phyloP scores from a whole-genome alignment of 1,284 basidiomycete genomes.

The Apiotrichum mycotoxinovorans region DNA sequence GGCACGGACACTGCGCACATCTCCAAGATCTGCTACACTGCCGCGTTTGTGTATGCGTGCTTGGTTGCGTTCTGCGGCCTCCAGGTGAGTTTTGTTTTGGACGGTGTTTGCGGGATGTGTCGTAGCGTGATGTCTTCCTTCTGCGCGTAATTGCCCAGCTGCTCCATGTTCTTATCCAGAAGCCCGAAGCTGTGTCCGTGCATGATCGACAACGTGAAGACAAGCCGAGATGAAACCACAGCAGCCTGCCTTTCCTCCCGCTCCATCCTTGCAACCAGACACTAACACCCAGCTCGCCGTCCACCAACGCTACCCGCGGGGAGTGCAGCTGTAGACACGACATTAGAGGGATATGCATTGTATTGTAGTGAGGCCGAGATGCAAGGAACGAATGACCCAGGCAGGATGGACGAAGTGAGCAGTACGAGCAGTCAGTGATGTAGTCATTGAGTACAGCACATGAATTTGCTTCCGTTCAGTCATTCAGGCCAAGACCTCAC shows the following conservation, averaged over 20 bases:
- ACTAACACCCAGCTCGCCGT: constrained; percentile 37
- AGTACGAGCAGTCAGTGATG: background rate
- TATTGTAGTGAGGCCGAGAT: constrained; percentile 12
- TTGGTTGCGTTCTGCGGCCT: constrained; percentile 56
- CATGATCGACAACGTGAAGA: too few relatives aligned
- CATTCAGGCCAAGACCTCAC: background rate
- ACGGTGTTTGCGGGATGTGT: background rate
- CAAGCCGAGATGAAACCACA: too few relatives aligned
- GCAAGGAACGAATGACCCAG: too few relatives aligned
- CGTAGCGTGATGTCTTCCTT: background rate
- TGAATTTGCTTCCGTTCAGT: constrained; percentile 11
- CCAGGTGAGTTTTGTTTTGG: constrained; percentile 45
- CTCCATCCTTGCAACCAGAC: background rate
- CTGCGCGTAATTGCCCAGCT: too few relatives aligned
- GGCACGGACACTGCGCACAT: constrained; percentile 50
- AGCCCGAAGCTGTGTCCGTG: too few relatives aligned
- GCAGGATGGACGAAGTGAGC: too few relatives aligned
- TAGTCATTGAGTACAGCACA: too few relatives aligned
- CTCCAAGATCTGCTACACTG: constrained; percentile 53
- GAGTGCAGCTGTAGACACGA: constrained; percentile 46
- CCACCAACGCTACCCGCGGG: constrained; percentile 49
- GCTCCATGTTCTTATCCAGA: too few relatives aligned
- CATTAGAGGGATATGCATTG: constrained; percentile 18
- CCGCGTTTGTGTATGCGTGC: constrained; percentile 53
- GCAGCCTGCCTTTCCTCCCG: too few relatives aligned